Conservation (phyloP, 371 early-diverging fungal species). For the Rhizopus stolonifer region DNA sequence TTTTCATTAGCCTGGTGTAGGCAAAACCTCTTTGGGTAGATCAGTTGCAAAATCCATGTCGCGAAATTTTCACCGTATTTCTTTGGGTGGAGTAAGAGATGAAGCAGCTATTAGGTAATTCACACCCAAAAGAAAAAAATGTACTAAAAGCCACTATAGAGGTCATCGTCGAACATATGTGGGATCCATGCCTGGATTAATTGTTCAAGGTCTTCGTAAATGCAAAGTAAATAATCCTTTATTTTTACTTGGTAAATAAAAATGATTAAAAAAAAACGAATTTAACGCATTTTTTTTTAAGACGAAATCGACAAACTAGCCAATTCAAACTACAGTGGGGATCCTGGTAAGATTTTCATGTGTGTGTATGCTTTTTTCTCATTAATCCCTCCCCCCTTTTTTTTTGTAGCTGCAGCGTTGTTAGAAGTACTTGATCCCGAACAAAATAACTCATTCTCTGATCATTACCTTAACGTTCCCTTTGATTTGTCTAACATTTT, state of each 20-base stretch:
- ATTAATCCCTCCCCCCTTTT: neutral
- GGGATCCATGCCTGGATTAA: constrained; percentile 82
- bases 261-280: neutral
- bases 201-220: constrained; percentile 71
- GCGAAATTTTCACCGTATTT: constrained; percentile 78
- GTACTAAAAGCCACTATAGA: constrained; percentile 23
- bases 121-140: neutral
- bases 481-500: constrained; percentile 79
- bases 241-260: constrained; percentile 61
- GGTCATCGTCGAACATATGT: constrained; percentile 90
- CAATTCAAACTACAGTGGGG: constrained; percentile 62
- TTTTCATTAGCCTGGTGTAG: constrained; percentile 61
- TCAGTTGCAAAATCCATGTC: constrained; percentile 77
- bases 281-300: constrained; percentile 4
- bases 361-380: neutral
- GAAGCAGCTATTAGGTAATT: constrained; percentile 73
- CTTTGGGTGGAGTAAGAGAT: constrained; percentile 85
- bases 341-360: constrained; percentile 72
- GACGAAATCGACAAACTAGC: constrained; percentile 90
- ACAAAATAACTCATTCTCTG: constrained; percentile 75
- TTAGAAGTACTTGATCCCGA: constrained; percentile 89
- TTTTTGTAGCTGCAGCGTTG: constrained; percentile 62
- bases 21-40: constrained; percentile 81
- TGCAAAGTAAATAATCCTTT: constrained; percentile 79
- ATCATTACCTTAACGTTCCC: constrained; percentile 82